These are phyloP conservation scores for Aspergillus mulundensis DNA, from an alignment of 495 filamentous ascomycete species.

Conservation along the genomic window DNA sequence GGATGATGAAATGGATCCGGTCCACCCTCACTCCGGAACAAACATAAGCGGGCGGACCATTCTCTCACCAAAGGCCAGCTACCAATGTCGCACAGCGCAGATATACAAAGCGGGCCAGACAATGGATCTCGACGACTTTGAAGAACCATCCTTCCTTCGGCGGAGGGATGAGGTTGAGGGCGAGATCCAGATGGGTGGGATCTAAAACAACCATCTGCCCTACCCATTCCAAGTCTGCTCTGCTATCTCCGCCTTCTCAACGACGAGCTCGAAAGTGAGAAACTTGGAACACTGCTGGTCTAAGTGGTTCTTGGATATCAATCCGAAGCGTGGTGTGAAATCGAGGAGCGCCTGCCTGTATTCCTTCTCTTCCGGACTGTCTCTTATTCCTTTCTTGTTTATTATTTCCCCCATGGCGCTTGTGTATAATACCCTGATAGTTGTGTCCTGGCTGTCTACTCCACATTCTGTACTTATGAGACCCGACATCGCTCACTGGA, in stretches of 20 bases:
- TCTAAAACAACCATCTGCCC: not conserved
- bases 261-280: not conserved
- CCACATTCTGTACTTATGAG: not conserved
- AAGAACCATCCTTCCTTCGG: conserved; percentile 41
- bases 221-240: not conserved
- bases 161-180: conserved; percentile 32
- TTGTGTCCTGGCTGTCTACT: not conserved
- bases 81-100: conserved; percentile 28
- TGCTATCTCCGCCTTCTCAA: not conserved
- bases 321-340: too few relatives aligned
- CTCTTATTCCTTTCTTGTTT: not conserved
- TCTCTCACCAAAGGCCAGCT: conserved; percentile 30
- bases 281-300: not conserved
- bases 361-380: not conserved
- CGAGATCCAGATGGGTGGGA: conserved; percentile 19
- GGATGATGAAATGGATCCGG: not conserved
- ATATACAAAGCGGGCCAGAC: conserved; percentile 1
- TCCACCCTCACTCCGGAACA: not conserved
- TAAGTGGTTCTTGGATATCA: not conserved
- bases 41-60: conserved; percentile 23
- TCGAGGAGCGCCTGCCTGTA: too few relatives aligned
- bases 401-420: not conserved
- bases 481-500: not conserved
- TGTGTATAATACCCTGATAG: conserved; percentile 6
- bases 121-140: conserved; percentile 43